Evolutionary conservation across 2,329 filamentous ascomycete genomes (phyloP).

Genomic region (Ceratocystis albifundus): DNA sequence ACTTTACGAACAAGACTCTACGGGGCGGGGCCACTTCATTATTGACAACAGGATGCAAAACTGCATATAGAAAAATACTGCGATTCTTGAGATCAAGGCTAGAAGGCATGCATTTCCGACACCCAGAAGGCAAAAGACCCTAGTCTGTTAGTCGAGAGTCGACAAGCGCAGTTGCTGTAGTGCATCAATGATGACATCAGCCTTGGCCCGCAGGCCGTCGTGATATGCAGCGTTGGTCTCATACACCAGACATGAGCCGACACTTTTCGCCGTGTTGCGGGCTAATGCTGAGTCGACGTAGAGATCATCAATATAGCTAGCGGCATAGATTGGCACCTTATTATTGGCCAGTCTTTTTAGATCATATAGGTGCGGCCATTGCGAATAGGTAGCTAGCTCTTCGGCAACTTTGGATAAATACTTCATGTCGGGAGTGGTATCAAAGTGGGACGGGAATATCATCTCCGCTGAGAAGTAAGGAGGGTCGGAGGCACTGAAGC

Average conservation of each 20-base stretch:
- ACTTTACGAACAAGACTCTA: not conserved
- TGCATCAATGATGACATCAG: conserved; percentile 51
- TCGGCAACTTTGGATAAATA: conserved; percentile 57
- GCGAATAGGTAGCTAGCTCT: conserved; percentile 52
- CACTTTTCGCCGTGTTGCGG: conserved; percentile 58
- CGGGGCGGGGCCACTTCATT: not conserved
- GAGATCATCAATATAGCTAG: conserved; percentile 78
- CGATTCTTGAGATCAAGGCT: not conserved
- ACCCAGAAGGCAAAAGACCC: not conserved
- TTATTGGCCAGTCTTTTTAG: conserved; percentile 61
- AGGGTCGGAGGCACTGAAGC: conserved; percentile 34
- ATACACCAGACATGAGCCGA: conserved; percentile 67
- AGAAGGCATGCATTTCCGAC: not conserved
- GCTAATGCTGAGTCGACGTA: conserved; percentile 74
- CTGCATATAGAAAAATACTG: not conserved
- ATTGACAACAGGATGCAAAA: not conserved
- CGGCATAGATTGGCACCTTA: conserved; percentile 74
- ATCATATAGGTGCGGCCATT: conserved; percentile 72
- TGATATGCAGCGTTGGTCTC: conserved; percentile 84
- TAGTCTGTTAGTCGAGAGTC: conserved; percentile 20
- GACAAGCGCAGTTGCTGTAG: conserved; percentile 47
- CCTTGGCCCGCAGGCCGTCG: conserved; percentile 61
- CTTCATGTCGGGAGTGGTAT: conserved; percentile 65
- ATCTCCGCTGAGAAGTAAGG: conserved; percentile 86
- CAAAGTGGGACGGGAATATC: conserved; percentile 77